Conservation (phyloP, 257 asterid species). For the Nicotiana sylvestris region DNA sequence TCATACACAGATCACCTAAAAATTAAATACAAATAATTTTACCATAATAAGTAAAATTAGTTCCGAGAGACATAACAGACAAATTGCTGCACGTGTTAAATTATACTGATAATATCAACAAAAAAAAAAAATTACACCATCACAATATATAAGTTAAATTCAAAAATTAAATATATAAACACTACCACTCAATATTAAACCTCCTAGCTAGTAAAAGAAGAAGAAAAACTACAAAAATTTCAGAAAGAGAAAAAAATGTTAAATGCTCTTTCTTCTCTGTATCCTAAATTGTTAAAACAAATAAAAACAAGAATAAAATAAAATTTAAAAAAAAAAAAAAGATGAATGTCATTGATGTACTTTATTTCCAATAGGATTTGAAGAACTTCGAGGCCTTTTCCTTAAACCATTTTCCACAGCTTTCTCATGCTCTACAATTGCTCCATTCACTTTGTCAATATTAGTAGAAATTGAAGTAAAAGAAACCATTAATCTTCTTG, state of each 20-base stretch:
- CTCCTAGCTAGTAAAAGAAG: background rate
- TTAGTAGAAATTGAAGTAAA: constrained; percentile 23
- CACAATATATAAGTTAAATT: too few relatives aligned
- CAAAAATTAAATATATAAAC: background rate
- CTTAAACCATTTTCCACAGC: constrained; percentile 40
- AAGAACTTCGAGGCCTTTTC: constrained; percentile 39
- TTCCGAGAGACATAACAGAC: too few relatives aligned
- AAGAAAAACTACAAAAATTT: background rate
- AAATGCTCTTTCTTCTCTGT: constrained; percentile 22
- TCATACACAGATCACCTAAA: too few relatives aligned
- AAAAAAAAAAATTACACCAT: too few relatives aligned
- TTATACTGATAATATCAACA: too few relatives aligned
- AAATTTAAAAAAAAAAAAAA: background rate
- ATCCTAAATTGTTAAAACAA: background rate
- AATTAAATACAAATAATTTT: too few relatives aligned
- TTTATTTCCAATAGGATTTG: constrained; percentile 55
- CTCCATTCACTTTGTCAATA: constrained; percentile 26
- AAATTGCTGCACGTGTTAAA: too few relatives aligned
- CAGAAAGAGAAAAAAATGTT: constrained; percentile 8
- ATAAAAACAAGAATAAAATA: background rate
- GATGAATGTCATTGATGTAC: background rate
- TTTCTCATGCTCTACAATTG: constrained; percentile 29
- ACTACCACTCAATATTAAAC: background rate
- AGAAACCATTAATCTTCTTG: constrained; percentile 38
- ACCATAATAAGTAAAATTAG: too few relatives aligned